Base-by-base conservation (phyloP, 2,329 filamentous ascomycete genomes). In the Tolypocladium ophioglossoides region DNA sequence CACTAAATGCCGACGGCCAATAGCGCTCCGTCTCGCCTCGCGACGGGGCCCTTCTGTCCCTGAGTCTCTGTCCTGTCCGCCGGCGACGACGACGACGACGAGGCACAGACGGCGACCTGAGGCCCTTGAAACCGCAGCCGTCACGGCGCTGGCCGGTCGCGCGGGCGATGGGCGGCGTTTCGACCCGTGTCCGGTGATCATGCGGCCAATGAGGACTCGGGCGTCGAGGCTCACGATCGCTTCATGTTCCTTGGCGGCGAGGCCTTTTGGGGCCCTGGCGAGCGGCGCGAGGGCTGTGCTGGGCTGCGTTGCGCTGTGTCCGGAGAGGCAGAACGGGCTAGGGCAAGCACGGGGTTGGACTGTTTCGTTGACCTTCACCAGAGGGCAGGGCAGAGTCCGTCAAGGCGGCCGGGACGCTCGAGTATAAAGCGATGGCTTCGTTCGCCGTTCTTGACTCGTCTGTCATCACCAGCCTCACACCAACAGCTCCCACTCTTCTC, bases 341-440 rank as follows among this genome's bases (percentile, higher is more conserved):
- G 40, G 12, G 22, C n/a, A 20, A 12, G n/a, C 39, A 40, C 39
- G 22, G 12, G 22, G 3, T n/a, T 30, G 16, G 24, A 30, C 44
- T 47, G 44, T 47, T 32, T 47, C 47, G 32, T 3, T 37, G 30
- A 9, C 4, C 12, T 9, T n/a, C n/a, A 20, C 39, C 20, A 41
- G 14, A 24, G 39, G 18, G 16, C 16, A 16, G 8, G 37, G n/a
- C 16, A 38, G 37, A 38, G 9, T 10, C 37, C 6, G n/a, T 40
- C 39, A n/a, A 22, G 8, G 18, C 37, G 7, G 8, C 11, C 37
- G 39, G 6, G 1, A 38, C 10, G 22, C 50, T 30, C 52, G 22
- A 49, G 55, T 57, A 57, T 57, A 57, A 54, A 52, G 40, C 24
- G 3, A 51, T 38, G 24, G 11, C 11, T 27, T 52, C 18, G n/a